Base-by-base conservation (phyloP, 2,329 filamentous ascomycete genomes). In the Aspergillus sp. region DNA sequence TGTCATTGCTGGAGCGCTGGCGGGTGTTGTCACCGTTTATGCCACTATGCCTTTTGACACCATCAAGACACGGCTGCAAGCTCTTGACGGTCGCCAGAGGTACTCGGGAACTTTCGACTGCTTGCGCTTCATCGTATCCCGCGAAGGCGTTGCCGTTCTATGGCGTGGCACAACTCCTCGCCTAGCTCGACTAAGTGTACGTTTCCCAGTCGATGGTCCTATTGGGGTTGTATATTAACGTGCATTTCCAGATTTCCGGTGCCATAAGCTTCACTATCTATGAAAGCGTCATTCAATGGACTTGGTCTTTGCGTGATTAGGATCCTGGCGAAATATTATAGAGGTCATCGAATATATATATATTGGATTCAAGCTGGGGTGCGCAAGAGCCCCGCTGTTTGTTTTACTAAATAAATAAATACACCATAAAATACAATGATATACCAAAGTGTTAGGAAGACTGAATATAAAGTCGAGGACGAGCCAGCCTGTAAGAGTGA, bases 121-220 rank as follows among this genome's bases (percentile, higher is more conserved):
- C 44, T 33, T 63, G 48, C 40, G 52, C 4, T 50, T 55, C 6
- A 49, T 61, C 3, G 37, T 61, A 4, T 46, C 40, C 1, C 82
- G 86, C 63, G 81, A 82, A 62, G 86, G 86, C 0, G 64, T 87
- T 4, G 77, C 75, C 47, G 85, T 82, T 0, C 83, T 88, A 58
- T 89, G 86, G 85, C 82, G 81, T 57, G 86, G 86, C 0, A 88
- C 84, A 22, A 84, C 84, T 0, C 61, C 59, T 22, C 46, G 61
- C 8, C 20, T 63, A 20, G 52, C 58, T 39, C 41, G 59, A 24
- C 22, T 61, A n/a, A 63, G 61, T 58, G 61, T 63, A 40, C n/a
- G 57, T 56, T 24, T 17, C 11, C 19, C 17, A 13, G 3, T n/a
- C 4, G 7, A 2, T 1, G 17, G 7, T 27, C 19, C 8, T 33